Base-by-base conservation (phyloP, 345 rosid genomes). In the Microcos paniculata region DNA sequence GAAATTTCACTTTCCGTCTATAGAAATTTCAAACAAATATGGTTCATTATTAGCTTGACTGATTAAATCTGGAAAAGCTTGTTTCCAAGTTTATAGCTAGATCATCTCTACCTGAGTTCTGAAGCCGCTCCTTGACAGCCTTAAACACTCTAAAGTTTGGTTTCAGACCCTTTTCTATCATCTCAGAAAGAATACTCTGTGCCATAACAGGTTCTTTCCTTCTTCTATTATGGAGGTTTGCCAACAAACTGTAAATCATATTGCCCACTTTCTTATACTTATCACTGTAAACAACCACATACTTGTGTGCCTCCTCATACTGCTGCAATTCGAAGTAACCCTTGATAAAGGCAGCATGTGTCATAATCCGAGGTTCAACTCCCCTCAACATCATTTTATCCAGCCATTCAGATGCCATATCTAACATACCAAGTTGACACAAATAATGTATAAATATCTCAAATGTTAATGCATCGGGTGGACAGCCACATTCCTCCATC, bases 391-490 rank as follows among this genome's bases (percentile, higher is more conserved):
- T 84, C 92, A 85, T 85, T 8, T 64, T 72, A 76, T 80, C 62
- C 0, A 89, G 80, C 71, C 80, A 78, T 71, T 84, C 62, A 18
- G 45, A 48, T 24, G 88, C 91, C 23, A 45, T 21, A 67, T 82
- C 79, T 59, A 83, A 71, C 73, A 78, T 81, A 19, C 83, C 80
- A 51, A 42, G 56, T 49, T 64, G 67, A 40, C 84, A 78, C 40
- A 14, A 80, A 67, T 75, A 15, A 46, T 38, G 76, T 77, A 89
- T 86, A 62, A 86, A 76, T 63, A 87, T 67, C 70, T 86, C 90
- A 70, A 73, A 89, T 18, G 90, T 89, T 79, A 86, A 56, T 28
- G 87, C 82, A 78, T 87, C 81, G 8, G 87, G 87, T 58, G 82
- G 84, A 70, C 85, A 87, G 46, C 74, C 76, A 3, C 51, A 79